These are phyloP conservation scores for Hortiboletus flavorubellus DNA, from an alignment of 768 basidiomycete species.

Conservation along the genomic window DNA sequence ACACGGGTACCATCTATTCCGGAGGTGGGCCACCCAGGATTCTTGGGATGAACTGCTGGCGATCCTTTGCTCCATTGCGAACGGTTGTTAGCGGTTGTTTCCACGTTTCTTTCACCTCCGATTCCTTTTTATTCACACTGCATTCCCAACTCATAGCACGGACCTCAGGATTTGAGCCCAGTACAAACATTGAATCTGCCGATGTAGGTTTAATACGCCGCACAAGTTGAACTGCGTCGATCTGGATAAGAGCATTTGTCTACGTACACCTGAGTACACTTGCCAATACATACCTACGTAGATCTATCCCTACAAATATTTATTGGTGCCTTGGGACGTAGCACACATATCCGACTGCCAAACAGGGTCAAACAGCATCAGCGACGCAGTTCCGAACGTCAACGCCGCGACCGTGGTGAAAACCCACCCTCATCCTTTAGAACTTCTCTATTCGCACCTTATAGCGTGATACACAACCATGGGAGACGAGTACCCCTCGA, in stretches of 20 bases:
- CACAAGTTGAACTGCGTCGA: not conserved
- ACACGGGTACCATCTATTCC: conserved; percentile 1
- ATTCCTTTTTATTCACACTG: not conserved
- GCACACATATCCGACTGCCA: conserved; percentile 1
- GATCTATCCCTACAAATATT: too few relatives aligned
- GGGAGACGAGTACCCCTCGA: conserved; percentile 78
- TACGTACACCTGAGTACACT: not conserved
- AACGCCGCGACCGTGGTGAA: too few relatives aligned
- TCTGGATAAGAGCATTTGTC: not conserved
- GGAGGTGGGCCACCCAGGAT: conserved; percentile 15
- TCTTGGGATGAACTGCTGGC: conserved; percentile 32
- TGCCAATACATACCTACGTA: not conserved
- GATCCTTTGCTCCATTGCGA: conserved; percentile 30
- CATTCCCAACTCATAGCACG: conserved; percentile 5
- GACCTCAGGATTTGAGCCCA: not conserved
- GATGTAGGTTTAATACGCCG: not conserved
- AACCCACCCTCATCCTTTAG: not conserved
- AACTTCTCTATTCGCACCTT: not conserved
- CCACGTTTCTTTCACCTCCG: conserved; percentile 19
- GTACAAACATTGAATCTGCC: not conserved
- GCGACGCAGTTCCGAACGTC: too few relatives aligned
- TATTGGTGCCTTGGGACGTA: not conserved
- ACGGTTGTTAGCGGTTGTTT: conserved; percentile 32
- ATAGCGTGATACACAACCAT: conserved; percentile 34
- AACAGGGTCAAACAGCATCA: conserved; percentile 22